Evolutionary conservation across 2,329 filamentous ascomycete species (phyloP).

Genomic region (Fusarium sp.): DNA sequence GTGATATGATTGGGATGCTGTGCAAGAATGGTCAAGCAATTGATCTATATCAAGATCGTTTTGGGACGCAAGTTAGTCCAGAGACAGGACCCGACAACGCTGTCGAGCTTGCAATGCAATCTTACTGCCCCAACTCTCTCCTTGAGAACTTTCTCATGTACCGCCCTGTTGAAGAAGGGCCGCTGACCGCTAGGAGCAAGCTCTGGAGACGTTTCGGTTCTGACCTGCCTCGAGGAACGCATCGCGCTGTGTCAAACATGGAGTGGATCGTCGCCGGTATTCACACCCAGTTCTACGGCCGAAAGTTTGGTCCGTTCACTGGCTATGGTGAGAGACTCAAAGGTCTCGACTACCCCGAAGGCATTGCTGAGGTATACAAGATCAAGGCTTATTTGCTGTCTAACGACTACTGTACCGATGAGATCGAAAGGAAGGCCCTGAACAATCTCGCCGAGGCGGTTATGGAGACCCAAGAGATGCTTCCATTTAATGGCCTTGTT

Average conservation of each 20-base stretch:
- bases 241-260: slow-evolving; percentile 1
- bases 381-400: background rate
- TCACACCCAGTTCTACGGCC: background rate
- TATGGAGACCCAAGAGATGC: background rate
- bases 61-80: background rate
- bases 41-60: slow-evolving; percentile 16
- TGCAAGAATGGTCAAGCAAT: slow-evolving; percentile 3
- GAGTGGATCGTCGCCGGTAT: slow-evolving; percentile 5
- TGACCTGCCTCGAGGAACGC: background rate
- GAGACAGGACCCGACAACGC: background rate
- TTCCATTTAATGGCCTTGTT: background rate
- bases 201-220: background rate
- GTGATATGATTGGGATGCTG: background rate
- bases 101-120: slow-evolving; percentile 13
- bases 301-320: background rate
- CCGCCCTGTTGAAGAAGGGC: background rate
- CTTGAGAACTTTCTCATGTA: background rate
- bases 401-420: background rate
- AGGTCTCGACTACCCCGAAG: background rate
- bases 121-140: background rate
- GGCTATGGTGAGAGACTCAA: background rate
- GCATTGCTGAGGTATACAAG: background rate
- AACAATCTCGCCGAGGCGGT: background rate
- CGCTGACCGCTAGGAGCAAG: background rate
- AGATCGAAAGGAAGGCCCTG: background rate